These are phyloP conservation scores for Aspergillus tanneri DNA, from an alignment of 2,329 filamentous ascomycete species.

Conservation along the genomic window DNA sequence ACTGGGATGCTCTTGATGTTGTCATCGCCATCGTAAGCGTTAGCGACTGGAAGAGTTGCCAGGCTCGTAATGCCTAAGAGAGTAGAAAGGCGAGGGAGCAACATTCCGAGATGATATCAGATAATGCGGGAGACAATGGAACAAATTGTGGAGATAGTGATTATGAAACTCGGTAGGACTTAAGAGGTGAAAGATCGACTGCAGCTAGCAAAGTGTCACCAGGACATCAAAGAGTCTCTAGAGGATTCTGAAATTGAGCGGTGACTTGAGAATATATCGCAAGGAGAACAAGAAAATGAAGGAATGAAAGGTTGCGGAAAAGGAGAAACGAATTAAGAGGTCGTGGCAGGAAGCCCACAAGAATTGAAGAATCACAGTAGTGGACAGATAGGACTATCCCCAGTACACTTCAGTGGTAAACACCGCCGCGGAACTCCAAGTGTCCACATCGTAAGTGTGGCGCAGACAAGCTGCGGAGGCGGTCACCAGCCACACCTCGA, in stretches of 20 bases:
- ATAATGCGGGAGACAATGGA: neutral
- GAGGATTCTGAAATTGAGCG: slow-evolving; percentile 10
- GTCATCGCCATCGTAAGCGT: slow-evolving; percentile 48
- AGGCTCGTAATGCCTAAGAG: slow-evolving; percentile 38
- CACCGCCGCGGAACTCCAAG: neutral
- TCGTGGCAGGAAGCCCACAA: slow-evolving; percentile 3
- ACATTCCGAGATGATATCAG: slow-evolving; percentile 25
- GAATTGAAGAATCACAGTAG: slow-evolving; percentile 9
- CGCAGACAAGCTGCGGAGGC: too few relatives aligned
- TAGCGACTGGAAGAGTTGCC: slow-evolving; percentile 29
- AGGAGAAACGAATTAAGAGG: neutral
- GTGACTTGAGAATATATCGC: slow-evolving; percentile 1
- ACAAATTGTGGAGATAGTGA: slow-evolving; percentile 2
- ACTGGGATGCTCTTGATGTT: slow-evolving; percentile 67
- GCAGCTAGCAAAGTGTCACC: slow-evolving; percentile 25
- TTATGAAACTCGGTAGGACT: slow-evolving; percentile 6
- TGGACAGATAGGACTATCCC: slow-evolving; percentile 15
- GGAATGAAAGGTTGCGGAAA: slow-evolving; percentile 8
- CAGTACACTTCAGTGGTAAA: too few relatives aligned
- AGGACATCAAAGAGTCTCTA: slow-evolving; percentile 53
- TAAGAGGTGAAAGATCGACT: slow-evolving; percentile 20
- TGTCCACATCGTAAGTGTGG: neutral
- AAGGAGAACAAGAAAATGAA: slow-evolving; percentile 9
- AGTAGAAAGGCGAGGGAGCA: slow-evolving; percentile 35
- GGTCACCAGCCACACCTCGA: neutral